Conservation (phyloP, 2,329 filamentous ascomycete species). For the Xylariaceae sp. region DNA sequence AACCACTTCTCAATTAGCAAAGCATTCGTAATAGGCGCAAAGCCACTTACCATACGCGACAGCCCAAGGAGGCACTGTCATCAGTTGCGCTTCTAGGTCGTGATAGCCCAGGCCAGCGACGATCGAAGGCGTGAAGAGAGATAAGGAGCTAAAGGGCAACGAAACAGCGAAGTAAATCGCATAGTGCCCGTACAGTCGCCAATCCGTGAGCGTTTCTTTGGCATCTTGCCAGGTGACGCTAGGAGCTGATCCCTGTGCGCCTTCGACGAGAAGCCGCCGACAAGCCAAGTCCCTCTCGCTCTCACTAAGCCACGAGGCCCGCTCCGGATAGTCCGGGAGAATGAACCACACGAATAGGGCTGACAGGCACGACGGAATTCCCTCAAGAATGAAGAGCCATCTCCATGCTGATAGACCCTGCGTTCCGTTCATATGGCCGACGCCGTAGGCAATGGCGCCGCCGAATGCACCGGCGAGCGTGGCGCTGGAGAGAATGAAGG, state of each 20-base stretch:
- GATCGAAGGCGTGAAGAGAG: conserved; percentile 55
- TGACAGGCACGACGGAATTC: conserved; percentile 43
- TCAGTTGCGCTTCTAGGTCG: conserved; percentile 50
- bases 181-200: conserved; percentile 65
- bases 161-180: conserved; percentile 41
- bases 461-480: conserved; percentile 71
- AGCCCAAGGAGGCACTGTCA: conserved; percentile 65
- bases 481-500: conserved; percentile 64
- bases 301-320: conserved; percentile 56
- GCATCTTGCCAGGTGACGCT: conserved; percentile 63
- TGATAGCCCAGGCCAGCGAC: conserved; percentile 35
- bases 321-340: conserved; percentile 64
- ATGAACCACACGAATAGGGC: conserved; percentile 55
- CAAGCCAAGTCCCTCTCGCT: conserved; percentile 55
- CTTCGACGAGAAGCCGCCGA: conserved; percentile 40
- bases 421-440: conserved; percentile 66
- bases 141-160: conserved; percentile 31
- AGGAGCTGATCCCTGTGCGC: conserved; percentile 54
- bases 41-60: conserved; percentile 36
- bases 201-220: conserved; percentile 62
- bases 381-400: conserved; percentile 56
- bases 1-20: conserved; percentile 23
- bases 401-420: conserved; percentile 64
- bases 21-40: neutral
- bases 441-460: conserved; percentile 69